Base-by-base conservation (phyloP, 2,329 filamentous ascomycete species). In the Arthrocladium fulminans region DNA sequence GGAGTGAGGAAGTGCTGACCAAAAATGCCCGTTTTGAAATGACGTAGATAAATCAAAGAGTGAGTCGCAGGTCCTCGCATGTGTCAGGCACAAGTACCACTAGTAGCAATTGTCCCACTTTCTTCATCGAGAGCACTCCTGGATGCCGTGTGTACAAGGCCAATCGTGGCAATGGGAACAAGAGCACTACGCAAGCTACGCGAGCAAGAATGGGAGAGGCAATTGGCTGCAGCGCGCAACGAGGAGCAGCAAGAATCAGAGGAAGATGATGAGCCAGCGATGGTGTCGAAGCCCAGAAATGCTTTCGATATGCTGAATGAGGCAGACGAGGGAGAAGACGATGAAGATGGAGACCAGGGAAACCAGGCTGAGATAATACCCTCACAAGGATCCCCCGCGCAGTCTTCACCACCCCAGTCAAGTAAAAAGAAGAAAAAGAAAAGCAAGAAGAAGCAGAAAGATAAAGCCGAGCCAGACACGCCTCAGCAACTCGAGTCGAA, bases 171-270 rank as follows among this genome's bases (percentile, higher is more conserved):
- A 35, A 84, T 84, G 80, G 83, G 80, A 37, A 79, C 79, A 15
- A 74, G 81, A 55, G 80, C 80, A n/a, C 65, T 84, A 47, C 73
- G 80, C 22, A 80, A 80, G 60, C 72, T 80, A 48, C 44, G 44
- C 10, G 32, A 47, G 44, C 79, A 82, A 54, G 76, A 81, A 67
- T 73, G 73, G 50, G 79, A 80, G 60, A 73, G 77, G 61, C 73
- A 74, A 59, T 65, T 73, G 53, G 62, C 63, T 32, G 59, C 66
- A 12, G 62, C 64, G 40, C 62, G 68, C 32, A 20, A 44, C 10
- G 29, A 56, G 24, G 62, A 66, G 41, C 57, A 60, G 5, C 58
- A 68, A 54, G 64, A 65, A 40, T 65, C 63, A 39, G 67, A 66
- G 47, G 68, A 70, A 24, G 64, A 70, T 22, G 66, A 67, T 39